Conservation (phyloP, 2,329 filamentous ascomycete genomes). For the Onygena corvina region DNA sequence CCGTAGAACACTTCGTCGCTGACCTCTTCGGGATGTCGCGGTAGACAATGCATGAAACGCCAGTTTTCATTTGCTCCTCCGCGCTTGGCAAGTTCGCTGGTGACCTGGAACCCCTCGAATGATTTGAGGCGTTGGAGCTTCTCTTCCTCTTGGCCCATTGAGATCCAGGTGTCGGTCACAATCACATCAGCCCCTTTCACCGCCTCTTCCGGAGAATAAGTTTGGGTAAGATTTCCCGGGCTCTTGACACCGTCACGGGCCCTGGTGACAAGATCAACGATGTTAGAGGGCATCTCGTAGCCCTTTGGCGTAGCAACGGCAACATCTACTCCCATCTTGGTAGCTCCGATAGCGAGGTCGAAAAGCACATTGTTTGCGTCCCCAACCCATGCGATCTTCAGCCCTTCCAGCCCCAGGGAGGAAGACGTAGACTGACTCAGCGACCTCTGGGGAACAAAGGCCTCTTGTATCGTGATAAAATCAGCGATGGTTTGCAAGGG, state of each 20-base stretch:
- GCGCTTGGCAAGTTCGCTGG: slow-evolving; percentile 65
- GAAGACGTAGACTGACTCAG: slow-evolving; percentile 21
- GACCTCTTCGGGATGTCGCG: slow-evolving; percentile 85
- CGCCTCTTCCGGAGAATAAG: slow-evolving; percentile 67
- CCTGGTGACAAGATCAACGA: slow-evolving; percentile 59
- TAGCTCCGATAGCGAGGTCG: slow-evolving; percentile 75
- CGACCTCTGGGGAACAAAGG: slow-evolving; percentile 43
- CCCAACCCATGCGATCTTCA: slow-evolving; percentile 92
- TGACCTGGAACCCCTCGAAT: slow-evolving; percentile 87
- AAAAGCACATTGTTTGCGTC: slow-evolving; percentile 97
- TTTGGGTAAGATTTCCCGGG: slow-evolving; percentile 60
- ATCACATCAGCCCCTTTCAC: slow-evolving; percentile 77
- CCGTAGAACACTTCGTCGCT: slow-evolving; percentile 91
- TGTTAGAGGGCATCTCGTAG: slow-evolving; percentile 65
- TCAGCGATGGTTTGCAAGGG: slow-evolving; percentile 91
- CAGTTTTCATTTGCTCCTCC: slow-evolving; percentile 79
- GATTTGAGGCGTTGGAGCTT: slow-evolving; percentile 61
- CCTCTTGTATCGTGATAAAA: slow-evolving; percentile 78
- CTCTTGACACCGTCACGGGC: slow-evolving; percentile 46
- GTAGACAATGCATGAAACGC: slow-evolving; percentile 98
- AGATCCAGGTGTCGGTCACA: slow-evolving; percentile 96
- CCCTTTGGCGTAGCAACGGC: slow-evolving; percentile 75
- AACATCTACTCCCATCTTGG: slow-evolving; percentile 78
- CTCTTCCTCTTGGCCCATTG: slow-evolving; percentile 94
- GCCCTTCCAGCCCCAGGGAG: slow-evolving; percentile 58